Evolutionary conservation across 1,284 basidiomycete genomes (phyloP).

Genomic region (Cerioporus squamosus): DNA sequence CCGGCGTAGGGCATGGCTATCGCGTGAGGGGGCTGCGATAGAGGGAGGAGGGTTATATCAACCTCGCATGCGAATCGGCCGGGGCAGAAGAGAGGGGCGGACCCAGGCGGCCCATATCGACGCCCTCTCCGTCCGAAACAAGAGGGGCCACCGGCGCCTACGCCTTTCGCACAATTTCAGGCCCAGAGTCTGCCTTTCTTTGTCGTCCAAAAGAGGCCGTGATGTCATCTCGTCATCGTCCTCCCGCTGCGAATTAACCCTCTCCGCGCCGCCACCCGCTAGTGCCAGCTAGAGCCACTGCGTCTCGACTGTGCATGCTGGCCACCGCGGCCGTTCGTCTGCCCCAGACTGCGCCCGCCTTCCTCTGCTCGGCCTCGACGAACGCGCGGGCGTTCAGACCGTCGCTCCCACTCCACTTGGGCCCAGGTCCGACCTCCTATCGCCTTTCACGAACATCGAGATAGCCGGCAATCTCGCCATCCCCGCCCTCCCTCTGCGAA

Average conservation of each 20-base stretch:
- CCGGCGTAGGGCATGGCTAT: conserved; percentile 36
- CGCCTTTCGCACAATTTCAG: neutral
- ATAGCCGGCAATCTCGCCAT: conserved; percentile 24
- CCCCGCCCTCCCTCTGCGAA: conserved; percentile 3
- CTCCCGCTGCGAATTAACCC: no score
- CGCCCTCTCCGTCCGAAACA: no score
- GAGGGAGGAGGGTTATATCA: conserved; percentile 10
- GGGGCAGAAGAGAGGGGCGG: neutral
- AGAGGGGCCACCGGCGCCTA: neutral
- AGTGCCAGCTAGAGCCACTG: no score
- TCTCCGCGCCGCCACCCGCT: neutral
- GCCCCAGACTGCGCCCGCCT: neutral
- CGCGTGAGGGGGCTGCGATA: neutral
- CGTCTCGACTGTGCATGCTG: neutral
- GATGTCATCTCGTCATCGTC: conserved; percentile 5
- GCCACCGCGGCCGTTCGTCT: neutral
- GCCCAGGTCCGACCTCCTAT: conserved; percentile 27
- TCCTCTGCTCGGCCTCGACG: neutral
- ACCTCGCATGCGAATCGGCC: neutral
- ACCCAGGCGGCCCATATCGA: neutral
- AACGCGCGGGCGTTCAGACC: neutral
- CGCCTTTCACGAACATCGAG: conserved; percentile 10
- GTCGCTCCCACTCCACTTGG: conserved; percentile 21
- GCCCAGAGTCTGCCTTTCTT: neutral
- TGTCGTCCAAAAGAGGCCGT: neutral